Evolutionary conservation across 495 filamentous ascomycete species (phyloP), one percentile per base, ranked within the genome.

Genomic region (Tuber borchii): DNA sequence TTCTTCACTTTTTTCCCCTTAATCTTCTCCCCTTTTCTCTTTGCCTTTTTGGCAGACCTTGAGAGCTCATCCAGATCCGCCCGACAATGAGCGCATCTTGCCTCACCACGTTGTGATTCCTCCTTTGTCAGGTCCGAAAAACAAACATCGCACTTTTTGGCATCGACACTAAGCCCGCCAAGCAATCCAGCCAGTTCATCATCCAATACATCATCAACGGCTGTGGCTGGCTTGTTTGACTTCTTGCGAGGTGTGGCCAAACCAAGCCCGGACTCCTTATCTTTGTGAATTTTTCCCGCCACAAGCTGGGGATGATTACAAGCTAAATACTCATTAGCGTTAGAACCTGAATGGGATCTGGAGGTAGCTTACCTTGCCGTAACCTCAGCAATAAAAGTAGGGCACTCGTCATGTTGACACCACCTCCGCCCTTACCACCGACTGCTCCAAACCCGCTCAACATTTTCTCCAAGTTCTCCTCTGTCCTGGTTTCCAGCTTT

Each of bases 271-370:
- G 94, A 91, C 78, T 98, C 95, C 77, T 91, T 92, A 81, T 99
- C 95, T 77, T 92, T 93, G 40, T 90, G 91, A 70, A 97, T 86
- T 79, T 93, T 94, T 71, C 90, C 90, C 75, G 91, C 93, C 72
- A 97, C 90, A 73, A 99, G 86, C 72, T 93, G 89, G 0, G 93
- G 93, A 84, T 99, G 95, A 82, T 99, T 97, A 84, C 95, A 99
- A 48, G 93, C 91, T 79, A 20, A 16, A 43, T 14, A 48, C 39
- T 56, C 56, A 46, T 80, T 76, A 80, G 74, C 31, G 9, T 72
- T 16, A 26, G 16, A 46, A 51, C 26, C 14, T 19, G 20, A 65
- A 45, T 43, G 44, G n/a, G 6, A 42, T 70, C n/a, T 44, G 3
- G 44, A 16, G 51, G 44, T 45, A 68, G 70, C 45, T 71, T 71